Percentiles rank a stretch among this genome's conserved stretches.
phyloP scores from a whole-genome alignment of 2,329 filamentous ascomycete species.

The Penicillium sclerotigenum region DNA sequence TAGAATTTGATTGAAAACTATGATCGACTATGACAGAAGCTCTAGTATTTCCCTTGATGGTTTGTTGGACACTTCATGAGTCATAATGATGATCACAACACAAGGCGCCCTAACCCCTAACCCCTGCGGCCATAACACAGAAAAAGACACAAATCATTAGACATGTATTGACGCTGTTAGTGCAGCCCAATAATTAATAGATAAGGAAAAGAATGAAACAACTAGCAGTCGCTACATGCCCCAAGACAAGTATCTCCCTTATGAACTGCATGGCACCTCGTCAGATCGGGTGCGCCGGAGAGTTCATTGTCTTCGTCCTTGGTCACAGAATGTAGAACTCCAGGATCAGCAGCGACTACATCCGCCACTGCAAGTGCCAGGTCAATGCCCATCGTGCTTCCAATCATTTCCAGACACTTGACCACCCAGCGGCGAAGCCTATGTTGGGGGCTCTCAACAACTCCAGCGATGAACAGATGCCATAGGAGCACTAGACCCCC shows the following conservation, averaged over 20 bases:
- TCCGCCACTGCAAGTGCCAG: slow-evolving; percentile 38
- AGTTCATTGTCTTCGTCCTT: slow-evolving; percentile 20
- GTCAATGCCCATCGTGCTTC: slow-evolving; percentile 37
- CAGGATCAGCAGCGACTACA: slow-evolving; percentile 29
- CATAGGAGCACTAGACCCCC: slow-evolving; percentile 38
- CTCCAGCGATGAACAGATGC: slow-evolving; percentile 38
- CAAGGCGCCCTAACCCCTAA: background rate
- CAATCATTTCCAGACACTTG: slow-evolving; percentile 33
- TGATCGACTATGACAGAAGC: background rate
- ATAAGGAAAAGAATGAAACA: background rate
- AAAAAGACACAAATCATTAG: background rate
- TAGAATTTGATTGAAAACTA: background rate
- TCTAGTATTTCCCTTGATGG: background rate
- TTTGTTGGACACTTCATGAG: background rate
- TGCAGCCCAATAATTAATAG: background rate
- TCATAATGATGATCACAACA: background rate
- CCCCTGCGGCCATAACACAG: background rate
- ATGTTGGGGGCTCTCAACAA: slow-evolving; percentile 29
- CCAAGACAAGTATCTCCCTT: background rate
- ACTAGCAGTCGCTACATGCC: background rate
- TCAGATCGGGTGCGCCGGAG: background rate
- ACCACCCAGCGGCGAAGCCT: slow-evolving; percentile 34
- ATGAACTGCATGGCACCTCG: background rate
- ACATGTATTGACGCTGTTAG: background rate
- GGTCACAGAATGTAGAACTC: slow-evolving; percentile 22